Base-by-base conservation (phyloP, 2,329 filamentous ascomycete species). In the Leptosphaerulina australis region DNA sequence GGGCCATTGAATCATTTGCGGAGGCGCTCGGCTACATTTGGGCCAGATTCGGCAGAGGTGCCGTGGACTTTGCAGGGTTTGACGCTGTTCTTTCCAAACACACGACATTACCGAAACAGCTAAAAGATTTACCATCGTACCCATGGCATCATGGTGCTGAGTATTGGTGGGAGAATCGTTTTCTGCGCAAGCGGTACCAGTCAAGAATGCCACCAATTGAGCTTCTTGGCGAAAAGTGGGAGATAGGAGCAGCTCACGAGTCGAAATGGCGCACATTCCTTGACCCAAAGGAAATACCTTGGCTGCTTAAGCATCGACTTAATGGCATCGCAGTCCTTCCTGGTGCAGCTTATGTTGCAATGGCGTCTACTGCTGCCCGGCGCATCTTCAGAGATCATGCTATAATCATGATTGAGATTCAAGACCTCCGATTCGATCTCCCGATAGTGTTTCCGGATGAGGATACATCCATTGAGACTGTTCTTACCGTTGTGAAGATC, bases 331-430 rank as follows among this genome's bases (percentile, higher is more conserved):
- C 73, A 1, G 59, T 81, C 1, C 77, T 78, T 29, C 79, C 79
- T 0, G 73, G 60, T 1, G 74, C 77, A 1, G 77, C 69, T 0
- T 79, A 77, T 44, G 48, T 79, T 1, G 64, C 67, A 5, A 77
- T 79, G 67, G 70, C 69, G 5, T 26, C 56, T 1, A 53, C 55
- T 21, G 50, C 58, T 15, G 41, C 50, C 5, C 36, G 33, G 11
- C 29, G 9, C 1, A 35, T 49, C n/a, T 49, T 41, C 11, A 38
- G 25, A 2, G 46, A 53, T 10, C 30, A 31, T 7, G 9, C 14
- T 6, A 41, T 64, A 3, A 11, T 36, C 18, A 40, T 52, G 18
- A 43, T 56, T n/a, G 47, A 55, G 11, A 40, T 55, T 12, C 26
- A 49, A 20, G 31, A 53, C 14, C 24, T 53, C 2, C 18, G 14